Conservation (phyloP, 78 protist genomes). For the Tieghemostelium lacteum region DNA sequence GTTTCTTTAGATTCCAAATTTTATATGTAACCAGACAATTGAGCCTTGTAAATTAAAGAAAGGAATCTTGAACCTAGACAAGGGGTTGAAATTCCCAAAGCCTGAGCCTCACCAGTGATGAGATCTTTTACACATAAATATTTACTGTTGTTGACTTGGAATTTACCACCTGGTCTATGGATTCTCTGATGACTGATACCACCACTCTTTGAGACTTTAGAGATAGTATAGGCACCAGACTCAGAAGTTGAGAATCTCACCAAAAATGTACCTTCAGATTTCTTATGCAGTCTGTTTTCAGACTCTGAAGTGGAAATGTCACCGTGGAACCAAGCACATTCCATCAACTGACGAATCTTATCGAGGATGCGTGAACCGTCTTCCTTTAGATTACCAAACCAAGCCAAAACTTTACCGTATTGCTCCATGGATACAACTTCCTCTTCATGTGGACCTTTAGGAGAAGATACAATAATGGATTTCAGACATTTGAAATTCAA, state of each 20-base stretch:
- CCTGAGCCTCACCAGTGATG: constrained; percentile 77
- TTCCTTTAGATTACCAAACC: constrained; percentile 83
- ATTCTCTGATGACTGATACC: constrained; percentile 85
- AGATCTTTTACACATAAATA: constrained; percentile 73
- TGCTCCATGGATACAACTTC: constrained; percentile 84
- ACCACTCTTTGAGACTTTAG: constrained; percentile 73
- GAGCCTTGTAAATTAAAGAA: constrained; percentile 70
- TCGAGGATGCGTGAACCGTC: constrained; percentile 70
- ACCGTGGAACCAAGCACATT: constrained; percentile 88
- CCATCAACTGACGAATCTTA: constrained; percentile 76
- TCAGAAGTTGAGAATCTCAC: constrained; percentile 83
- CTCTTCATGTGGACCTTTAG: constrained; percentile 76
- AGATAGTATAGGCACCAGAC: constrained; percentile 83
- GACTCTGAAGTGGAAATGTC: constrained; percentile 85
- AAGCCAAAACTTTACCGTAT: constrained; percentile 84
- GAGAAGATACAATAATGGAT: constrained; percentile 61
- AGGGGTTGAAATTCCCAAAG: constrained; percentile 76
- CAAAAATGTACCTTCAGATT: constrained; percentile 85
- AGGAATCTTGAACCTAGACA: constrained; percentile 80
- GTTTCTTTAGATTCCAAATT: no score
- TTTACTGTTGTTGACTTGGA: constrained; percentile 75
- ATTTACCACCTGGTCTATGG: constrained; percentile 64
- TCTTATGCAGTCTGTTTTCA: constrained; percentile 60
- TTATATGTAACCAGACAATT: constrained; percentile 69
- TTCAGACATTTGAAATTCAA: constrained; percentile 78